A percentile compares a stretch with the other conserved stretches of the same genome.
Evolutionary conservation across 495 filamentous ascomycete species (phyloP).

Genomic region (Hypoxylon lienhwacheense): DNA sequence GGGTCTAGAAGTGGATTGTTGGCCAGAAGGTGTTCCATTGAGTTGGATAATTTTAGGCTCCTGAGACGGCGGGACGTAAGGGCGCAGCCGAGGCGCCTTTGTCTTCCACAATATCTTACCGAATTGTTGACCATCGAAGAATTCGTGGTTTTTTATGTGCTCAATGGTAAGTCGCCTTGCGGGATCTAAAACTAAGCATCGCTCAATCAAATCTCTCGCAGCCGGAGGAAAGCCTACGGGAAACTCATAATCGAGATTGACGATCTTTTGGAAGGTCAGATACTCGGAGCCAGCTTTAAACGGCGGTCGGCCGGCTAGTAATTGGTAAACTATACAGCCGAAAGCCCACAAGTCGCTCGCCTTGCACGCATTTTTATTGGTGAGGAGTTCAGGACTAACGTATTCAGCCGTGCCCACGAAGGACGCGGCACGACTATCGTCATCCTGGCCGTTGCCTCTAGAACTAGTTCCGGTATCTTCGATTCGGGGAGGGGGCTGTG

Average conservation of each 20-base stretch:
- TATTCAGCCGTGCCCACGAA: slow-evolving; percentile 99
- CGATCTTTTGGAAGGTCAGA: slow-evolving; percentile 97
- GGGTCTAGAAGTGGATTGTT: slow-evolving; percentile 53
- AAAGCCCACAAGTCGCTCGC: slow-evolving; percentile 98
- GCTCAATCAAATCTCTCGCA: slow-evolving; percentile 88
- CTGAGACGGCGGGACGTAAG: slow-evolving; percentile 77
- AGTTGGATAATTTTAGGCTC: slow-evolving; percentile 78
- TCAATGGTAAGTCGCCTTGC: slow-evolving; percentile 86
- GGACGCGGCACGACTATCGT: slow-evolving; percentile 74
- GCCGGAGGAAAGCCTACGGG: slow-evolving; percentile 85
- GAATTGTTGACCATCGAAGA: slow-evolving; percentile 90
- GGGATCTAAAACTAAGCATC: slow-evolving; percentile 89
- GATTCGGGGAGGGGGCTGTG: slow-evolving; percentile 41
- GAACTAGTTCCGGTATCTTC: slow-evolving; percentile 44
- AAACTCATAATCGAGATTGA: slow-evolving; percentile 90
- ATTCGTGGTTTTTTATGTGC: slow-evolving; percentile 95
- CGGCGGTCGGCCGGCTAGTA: slow-evolving; percentile 88
- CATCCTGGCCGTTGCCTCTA: slow-evolving; percentile 49
- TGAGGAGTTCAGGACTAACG: slow-evolving; percentile 93
- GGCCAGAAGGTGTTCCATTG: slow-evolving; percentile 59
- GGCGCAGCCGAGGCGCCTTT: slow-evolving; percentile 85
- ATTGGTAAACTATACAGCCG: slow-evolving; percentile 98
- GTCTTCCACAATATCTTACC: slow-evolving; percentile 85
- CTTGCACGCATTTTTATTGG: slow-evolving; percentile 95
- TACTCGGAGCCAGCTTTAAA: slow-evolving; percentile 99